Evolutionary conservation across 805 yeast species (phyloP), one percentile per base, ranked within the genome.

Genomic region (Isabelozyma heimii): DNA sequence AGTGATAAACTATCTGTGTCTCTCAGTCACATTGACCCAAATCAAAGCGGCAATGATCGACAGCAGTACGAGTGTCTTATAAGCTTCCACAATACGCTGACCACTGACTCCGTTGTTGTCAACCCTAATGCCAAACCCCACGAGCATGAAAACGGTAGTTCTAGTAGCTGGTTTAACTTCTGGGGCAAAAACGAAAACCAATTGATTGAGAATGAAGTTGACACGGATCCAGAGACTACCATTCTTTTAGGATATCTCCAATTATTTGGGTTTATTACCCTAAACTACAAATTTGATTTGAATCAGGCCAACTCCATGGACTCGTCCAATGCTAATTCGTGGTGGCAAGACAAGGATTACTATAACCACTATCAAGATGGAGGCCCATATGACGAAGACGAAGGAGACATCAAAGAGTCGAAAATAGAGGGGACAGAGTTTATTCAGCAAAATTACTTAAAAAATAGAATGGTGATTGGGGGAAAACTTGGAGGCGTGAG

Each of bases 271-370:
- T 71, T 65, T 39, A 66, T 69, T 12, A 67, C 71, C 8, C 61
- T 69, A 28, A 73, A 73, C 52, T 71, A 71, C 49, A 62, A 63
- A 43, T 61, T 70, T 43, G 68, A 59, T 40, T 53, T 13, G 60
- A 50, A 20, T 7, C 57, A 26, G 15, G 40, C 46, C 13, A 44
- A 42, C 37, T 17, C 51, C 43, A 40, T 47, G 17, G 55, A 47
- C 24, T 37, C 38, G 5, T 14, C 33, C 5, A 51, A 59, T 27
- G 46, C 39, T 37, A 45, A 57, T 14, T 53, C 55, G 5, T 67
- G 70, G 66, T 73, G 78, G 78, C 59, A 59, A 16, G 71, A 73
- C 56, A 50, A 47, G 15, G 75, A 71, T 17, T 73, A 72, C 54
- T 40, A 60, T 10, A 44, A 59, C 40, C 59, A 56, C 13, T 72